Evolutionary conservation across 257 asterid genomes (phyloP), one percentile per base, ranked within the genome.

Genomic region (Nicotiana tabacum): DNA sequence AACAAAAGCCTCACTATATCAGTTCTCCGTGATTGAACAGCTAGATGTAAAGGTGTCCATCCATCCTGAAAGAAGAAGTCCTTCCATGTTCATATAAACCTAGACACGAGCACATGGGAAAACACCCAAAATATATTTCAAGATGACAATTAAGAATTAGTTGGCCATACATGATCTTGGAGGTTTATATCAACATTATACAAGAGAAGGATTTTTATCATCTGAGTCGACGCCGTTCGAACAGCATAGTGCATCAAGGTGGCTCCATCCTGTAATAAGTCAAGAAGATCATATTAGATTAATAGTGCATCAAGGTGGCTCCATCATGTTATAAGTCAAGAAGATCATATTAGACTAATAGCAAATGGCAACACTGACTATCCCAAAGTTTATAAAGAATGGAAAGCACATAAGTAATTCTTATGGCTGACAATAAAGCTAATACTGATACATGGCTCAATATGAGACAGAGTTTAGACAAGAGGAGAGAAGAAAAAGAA

Each of bases 231-330:
- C 32, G 97, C 93, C 69, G 93, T 77, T 27, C 89, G 90, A 51
- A 93, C 98, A 76, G 98, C 98, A 88, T 93, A 96, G 87, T 96
- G 99, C 95, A 96, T 85, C 88, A 96, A 92, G 61, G 98, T 91
- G 58, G 98, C 99, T 60, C 95, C 97, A 2, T 89, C 96, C 99
- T 96, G 98, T 85, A 65, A 77, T 83, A 85, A 77, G 62, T 74
- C 82, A 82, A 39, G 16, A 60, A 29, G 24, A 83, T 65, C 57
- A 37, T 43, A 43, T 43, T 43, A 43, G 51, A 43, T 9, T 43
- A 43, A 87, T 93, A 96, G 87, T 96, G 99, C 95, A 96, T 85
- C 88, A 96, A 92, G 57, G 98, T 91, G 62, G 98, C 99, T 60
- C 95, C 97, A 2, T 89, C 96, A 98, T 96, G 98, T 85, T 66